A percentile compares a stretch with the other conserved stretches of the same genome.
phyloP scores from a whole-genome alignment of 2,329 filamentous ascomycete species.

The Claviceps sp. region DNA sequence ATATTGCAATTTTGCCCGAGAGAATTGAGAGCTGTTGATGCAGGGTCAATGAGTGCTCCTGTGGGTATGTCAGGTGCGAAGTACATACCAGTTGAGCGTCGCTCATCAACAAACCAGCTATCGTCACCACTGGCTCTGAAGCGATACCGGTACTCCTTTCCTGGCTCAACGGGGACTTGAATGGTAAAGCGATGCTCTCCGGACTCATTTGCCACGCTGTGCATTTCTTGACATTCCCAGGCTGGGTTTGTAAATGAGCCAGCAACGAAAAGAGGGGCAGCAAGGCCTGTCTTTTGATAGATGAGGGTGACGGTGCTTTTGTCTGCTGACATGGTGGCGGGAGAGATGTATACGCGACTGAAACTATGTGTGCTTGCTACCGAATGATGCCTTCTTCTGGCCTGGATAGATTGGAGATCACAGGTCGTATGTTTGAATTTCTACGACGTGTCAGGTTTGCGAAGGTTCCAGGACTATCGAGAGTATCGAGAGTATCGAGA shows the following conservation, averaged over 20 bases:
- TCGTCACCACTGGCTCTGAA: conserved; percentile 53
- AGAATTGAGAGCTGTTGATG: conserved; percentile 2
- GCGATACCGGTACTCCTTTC: conserved; percentile 59
- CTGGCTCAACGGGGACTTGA: conserved; percentile 38
- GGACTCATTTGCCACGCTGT: conserved; percentile 32
- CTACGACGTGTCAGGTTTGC: too few species aligned
- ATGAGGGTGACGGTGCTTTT: conserved; percentile 40
- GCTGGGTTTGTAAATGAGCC: conserved; percentile 53
- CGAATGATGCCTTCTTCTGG: not conserved
- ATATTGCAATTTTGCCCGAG: conserved; percentile 8
- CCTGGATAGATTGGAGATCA: not conserved
- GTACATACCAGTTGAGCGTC: conserved; percentile 37
- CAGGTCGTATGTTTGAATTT: not conserved
- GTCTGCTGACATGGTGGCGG: conserved; percentile 9
- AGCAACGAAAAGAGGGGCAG: conserved; percentile 57
- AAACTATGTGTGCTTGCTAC: not conserved
- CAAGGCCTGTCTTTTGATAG: conserved; percentile 44
- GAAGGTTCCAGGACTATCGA: too few species aligned
- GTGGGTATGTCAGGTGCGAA: too few species aligned
- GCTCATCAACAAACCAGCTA: conserved; percentile 58
- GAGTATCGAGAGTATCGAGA: too few species aligned
- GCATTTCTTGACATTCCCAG: conserved; percentile 58
- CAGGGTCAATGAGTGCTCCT: not conserved
- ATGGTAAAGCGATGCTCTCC: conserved; percentile 47
- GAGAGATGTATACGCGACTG: not conserved